Evolutionary conservation across 257 asterid species (phyloP), one percentile per base, ranked within the genome.

Genomic region (Plantago elongata): DNA sequence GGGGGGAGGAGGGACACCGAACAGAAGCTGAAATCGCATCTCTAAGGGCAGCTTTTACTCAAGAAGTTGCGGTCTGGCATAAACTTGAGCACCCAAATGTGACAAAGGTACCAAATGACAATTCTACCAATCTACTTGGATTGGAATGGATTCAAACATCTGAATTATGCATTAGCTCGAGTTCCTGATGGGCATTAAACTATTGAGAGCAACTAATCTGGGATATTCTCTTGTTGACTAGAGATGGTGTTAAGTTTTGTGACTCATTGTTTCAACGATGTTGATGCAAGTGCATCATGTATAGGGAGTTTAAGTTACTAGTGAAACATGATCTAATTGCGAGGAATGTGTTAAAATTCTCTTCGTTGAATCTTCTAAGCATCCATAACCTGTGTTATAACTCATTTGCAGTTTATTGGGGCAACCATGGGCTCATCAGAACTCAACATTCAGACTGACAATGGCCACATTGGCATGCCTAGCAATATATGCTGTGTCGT

Each of bases 21-120:
- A 86, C 95, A 5, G 94, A 85, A 27, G 82, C 95, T 12, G 96
- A 88, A 74, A 72, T 85, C 69, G 71, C 81, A 17, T 85, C 95
- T 18, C 66, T 88, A 62, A 72, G 96, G 68, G 86, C 95, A 57
- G 94, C 95, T 61, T 88, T 88, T 72, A 79, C 95, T 45, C 96
- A 88, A 75, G 96, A 88, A 83, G 96, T 88, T 62, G 87, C 95
- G 4, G 96, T 88, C 30, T 88, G 95, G 96, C 95, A 88, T 74
- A 88, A 85, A 64, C 96, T 88, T 44, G 92, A 88, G 44, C 96
- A 88, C 74, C 96, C 96, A 38, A 88, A 88, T 54, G 96, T 88
- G 45, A 88, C 96, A 30, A 88, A 85, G 94, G 96, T 88, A 57
- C 44, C 9, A 11, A 38, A 4, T 27, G 13, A 18, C 40, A 49